Evolutionary conservation across 225 moss, liverwort and hornwort genomes (phyloP).

Genomic region (Pseudoscleropodium purum): DNA sequence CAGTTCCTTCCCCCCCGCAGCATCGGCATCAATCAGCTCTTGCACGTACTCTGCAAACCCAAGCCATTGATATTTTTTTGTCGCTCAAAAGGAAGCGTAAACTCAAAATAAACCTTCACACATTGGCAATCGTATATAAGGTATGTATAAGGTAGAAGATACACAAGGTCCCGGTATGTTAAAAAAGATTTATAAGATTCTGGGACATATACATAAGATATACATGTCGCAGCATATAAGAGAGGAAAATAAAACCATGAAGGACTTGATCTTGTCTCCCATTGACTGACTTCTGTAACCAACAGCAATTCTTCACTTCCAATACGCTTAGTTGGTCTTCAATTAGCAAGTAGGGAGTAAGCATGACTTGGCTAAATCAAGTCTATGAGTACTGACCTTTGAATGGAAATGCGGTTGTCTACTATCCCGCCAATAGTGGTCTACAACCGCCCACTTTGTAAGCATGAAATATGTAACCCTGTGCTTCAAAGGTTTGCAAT

Average conservation of each 20-base stretch:
- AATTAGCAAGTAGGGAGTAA: neutral
- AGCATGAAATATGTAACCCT: neutral
- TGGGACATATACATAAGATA: neutral
- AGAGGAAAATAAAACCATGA: neutral
- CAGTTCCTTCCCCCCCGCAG: slow-evolving; percentile 40
- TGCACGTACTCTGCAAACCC: slow-evolving; percentile 55
- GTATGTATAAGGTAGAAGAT: neutral
- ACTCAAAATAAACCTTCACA: neutral
- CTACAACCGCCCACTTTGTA: neutral
- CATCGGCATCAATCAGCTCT: slow-evolving; percentile 53
- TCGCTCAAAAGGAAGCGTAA: neutral
- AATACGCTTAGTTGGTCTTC: neutral
- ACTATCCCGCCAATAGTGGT: neutral
- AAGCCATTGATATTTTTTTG: neutral
- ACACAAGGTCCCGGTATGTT: neutral
- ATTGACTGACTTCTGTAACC: neutral
- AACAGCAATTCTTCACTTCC: neutral
- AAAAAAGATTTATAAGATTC: neutral
- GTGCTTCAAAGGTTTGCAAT: neutral
- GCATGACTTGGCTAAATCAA: neutral
- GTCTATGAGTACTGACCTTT: neutral
- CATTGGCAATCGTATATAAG: neutral
- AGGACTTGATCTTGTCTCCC: neutral
- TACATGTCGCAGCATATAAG: neutral
- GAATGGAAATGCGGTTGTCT: neutral